Base-by-base conservation (phyloP, 139 green algal genomes). In the Mychonastes homosphaera region DNA sequence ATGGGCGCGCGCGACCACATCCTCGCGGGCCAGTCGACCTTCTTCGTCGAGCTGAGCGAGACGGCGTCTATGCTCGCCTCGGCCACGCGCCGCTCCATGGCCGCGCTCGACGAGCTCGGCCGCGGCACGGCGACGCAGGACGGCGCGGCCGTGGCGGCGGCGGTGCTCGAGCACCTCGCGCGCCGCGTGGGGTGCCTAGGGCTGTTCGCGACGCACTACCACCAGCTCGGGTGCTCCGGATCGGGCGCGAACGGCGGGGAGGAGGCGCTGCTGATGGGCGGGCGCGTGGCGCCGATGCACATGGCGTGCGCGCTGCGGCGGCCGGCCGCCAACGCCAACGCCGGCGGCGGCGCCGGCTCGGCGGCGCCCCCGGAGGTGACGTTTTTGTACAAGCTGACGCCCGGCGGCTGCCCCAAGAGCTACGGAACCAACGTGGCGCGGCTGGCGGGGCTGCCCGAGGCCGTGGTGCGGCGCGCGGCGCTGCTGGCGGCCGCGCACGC, bases 191-290 rank as follows among this genome's bases (percentile, higher is more conserved):
- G 68, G 36, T 94, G 81, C 76, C 77, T 84, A 24, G 84, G 81
- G 16, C 65, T 99, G 27, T 98, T 99, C 76, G 91, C 88, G 18
- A 99, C 93, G 10, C 93, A 99, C 79, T 99, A 97, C 72, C 92
- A 98, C 71, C 65, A 78, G 40, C 69, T 95, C 15, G 44, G 28
- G 34, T 34, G 46, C 26, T 32, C 6, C 23, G 32, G 34, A 33
- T 18, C 6, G 15, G n/a, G 23, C 15, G 18, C 7, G 6, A n/a
- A 9, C 41, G 8, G 8, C 41, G 41, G 19, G 19, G 41, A 18
- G 19, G 41, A 8, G 19, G 40, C 48, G n/a, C 48, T 55, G 19
- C 24, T 10, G 26, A 35, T 29, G n/a, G 36, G 36, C 18, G 29
- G 16, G 15, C 43, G 41, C 13, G 72, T 94, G 7, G 64, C 76